Base-by-base conservation (phyloP, 345 rosid species). In the Gossypium ekmanianum region DNA sequence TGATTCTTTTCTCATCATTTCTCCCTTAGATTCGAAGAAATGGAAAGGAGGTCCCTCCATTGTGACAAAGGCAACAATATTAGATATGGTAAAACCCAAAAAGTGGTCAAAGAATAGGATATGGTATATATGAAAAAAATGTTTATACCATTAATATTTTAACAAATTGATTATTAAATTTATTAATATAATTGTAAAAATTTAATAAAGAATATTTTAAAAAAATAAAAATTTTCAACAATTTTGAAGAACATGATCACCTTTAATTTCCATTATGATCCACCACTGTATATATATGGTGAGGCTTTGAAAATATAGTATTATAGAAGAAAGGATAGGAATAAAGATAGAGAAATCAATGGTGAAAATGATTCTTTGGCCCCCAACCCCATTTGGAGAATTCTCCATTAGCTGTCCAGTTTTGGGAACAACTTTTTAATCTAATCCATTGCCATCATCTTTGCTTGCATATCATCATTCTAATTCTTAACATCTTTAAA, bases 31-130 rank as follows among this genome's bases (percentile, higher is more conserved):
- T 64, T 64, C 50, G 69, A 39, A 26, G 3, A 61, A 61, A 64
- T n/a, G 50, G 68, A 17, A 12, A 10, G 13, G 26, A 64, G 50
- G 69, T 64, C 51, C 69, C 69, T 41, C 69, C 69, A 43, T 64
- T 41, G 50, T 41, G 27, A 22, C 12, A 41, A 64, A 64, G 16
- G 10, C 3, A n/a, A 4, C 41, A 39, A 39, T 18, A 61, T 27
- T 61, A 63, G 68, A 9, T 14, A 63, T 63, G 7, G 24, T 0
- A 39, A 39, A 63, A 3, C n/a, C 41, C 41, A 34, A 4, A 4
- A 34, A 34, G 48, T 63, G 24, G 7, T 16, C 10, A 12, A 24
- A 41, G 26, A 64, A 64, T 14, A 48, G 26, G 69, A 22, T 18
- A 34, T 14, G 12, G 11, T 45, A 45, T 8, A 45, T 8, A 45